Conservation (phyloP, 2,329 filamentous ascomycete species). For the Monosporascus sp. region DNA sequence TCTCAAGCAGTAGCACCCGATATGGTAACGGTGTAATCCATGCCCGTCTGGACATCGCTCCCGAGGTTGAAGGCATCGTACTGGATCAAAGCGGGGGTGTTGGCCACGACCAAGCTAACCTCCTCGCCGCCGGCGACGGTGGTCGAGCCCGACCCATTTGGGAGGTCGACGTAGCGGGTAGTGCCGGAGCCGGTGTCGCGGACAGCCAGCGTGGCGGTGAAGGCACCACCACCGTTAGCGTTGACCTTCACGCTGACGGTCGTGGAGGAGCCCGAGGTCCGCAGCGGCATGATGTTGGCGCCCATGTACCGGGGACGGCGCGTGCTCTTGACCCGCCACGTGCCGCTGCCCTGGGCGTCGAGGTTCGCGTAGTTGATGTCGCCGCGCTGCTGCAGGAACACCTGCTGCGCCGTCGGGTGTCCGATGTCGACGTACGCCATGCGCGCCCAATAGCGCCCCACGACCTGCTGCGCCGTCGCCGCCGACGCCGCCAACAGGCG, state of each 20-base stretch:
- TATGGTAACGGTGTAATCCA: conserved; percentile 30
- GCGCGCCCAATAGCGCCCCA: conserved; percentile 46
- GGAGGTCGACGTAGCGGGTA: conserved; percentile 31
- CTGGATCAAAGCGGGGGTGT: conserved; percentile 39
- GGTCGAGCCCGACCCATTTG: conserved; percentile 29
- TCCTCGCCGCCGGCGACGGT: conserved; percentile 35
- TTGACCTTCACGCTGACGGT: conserved; percentile 28
- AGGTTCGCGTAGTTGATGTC: conserved; percentile 38
- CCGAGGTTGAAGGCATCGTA: conserved; percentile 39
- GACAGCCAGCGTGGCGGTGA: conserved; percentile 37
- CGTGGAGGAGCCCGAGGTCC: conserved; percentile 25
- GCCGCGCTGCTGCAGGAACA: conserved; percentile 31
- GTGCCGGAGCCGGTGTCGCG: conserved; percentile 24
- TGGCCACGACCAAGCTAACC: conserved; percentile 40
- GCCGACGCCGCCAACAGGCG: conserved; percentile 26
- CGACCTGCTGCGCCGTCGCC: conserved; percentile 32
- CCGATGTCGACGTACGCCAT: conserved; percentile 50
- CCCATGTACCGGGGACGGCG: conserved; percentile 44
- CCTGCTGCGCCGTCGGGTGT: conserved; percentile 33
- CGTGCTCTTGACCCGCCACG: conserved; percentile 37
- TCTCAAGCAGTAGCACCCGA: conserved; percentile 16
- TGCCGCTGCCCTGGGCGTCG: conserved; percentile 29
- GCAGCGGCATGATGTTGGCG: conserved; percentile 42
- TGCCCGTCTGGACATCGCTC: conserved; percentile 30
- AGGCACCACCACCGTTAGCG: conserved; percentile 17